Base-by-base conservation (phyloP, 495 filamentous ascomycete species). In the Tetracladium marchalianum region DNA sequence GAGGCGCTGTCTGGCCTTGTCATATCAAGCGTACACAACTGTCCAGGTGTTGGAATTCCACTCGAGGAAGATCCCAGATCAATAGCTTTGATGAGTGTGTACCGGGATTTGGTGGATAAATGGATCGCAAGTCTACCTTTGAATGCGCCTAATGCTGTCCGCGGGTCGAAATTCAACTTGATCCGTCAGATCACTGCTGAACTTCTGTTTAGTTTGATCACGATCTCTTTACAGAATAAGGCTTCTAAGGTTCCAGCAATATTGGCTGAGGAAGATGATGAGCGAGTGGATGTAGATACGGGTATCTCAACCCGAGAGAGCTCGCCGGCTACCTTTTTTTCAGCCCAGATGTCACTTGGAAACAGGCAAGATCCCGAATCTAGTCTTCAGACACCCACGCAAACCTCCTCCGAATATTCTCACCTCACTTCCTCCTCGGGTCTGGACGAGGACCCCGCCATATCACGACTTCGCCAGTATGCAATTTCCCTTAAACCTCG, bases 401-500 rank as follows among this genome's bases (percentile, higher is more conserved):
- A 32, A 33, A 52, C 51, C 5, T 45, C 54, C 1, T 57, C 54
- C 9, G 4, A 53, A 16, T 48, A 52, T 39, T 52, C 57, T 17
- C 46, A 45, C 13, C 36, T 41, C 7, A 50, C 52, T 7, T 46
- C 37, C n/a, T 39, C 27, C 11, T 44, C 41, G 17, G 35, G 16
- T 5, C 49, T 49, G 11, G 56, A 53, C 18, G 57, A 57, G 40
- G 51, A 55, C 19, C 39, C 53, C 16, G 46, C 51, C 13, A 48
- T 57, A 18, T 32, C 51, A 17, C 50, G 57, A 11, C 39, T 60
- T 17, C 47, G 57, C 2, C 47, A 52, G 32, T 57, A 56, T 43
- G 44, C 51, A 5, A 35, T 47, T 5, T 54, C 51, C 3, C 52
- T 60, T 11, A 52, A 41, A 41, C 39, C 53, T 8, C 42, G 43